phyloP scores from a whole-genome alignment of 192 early-diverging fungal genomes.

The Phlyctochytrium arcticum region DNA sequence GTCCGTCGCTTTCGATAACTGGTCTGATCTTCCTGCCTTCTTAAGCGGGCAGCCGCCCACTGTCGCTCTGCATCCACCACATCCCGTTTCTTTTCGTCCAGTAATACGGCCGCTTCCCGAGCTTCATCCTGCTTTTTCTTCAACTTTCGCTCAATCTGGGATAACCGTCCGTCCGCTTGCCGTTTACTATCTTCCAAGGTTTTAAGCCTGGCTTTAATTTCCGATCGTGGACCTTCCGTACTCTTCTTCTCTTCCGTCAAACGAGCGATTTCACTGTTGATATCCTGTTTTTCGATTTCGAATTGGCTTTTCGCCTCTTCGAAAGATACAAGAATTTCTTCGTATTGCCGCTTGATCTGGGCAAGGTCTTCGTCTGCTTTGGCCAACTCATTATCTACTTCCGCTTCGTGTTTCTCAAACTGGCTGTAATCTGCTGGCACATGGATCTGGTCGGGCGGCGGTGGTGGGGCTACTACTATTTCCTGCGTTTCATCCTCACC shows the following conservation, averaged over 20 bases:
- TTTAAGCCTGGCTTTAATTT: slow-evolving; percentile 20
- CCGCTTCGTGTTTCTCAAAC: too few species aligned
- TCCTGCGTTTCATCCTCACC: too few species aligned
- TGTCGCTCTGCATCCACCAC: too few species aligned
- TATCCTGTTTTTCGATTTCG: slow-evolving; percentile 9
- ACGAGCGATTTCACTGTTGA: slow-evolving; percentile 12
- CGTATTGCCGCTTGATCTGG: background rate
- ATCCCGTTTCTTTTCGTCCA: too few species aligned
- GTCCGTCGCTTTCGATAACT: too few species aligned
- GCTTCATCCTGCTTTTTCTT: too few species aligned
- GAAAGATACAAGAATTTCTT: background rate
- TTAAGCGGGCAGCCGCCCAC: too few species aligned
- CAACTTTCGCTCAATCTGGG: background rate
- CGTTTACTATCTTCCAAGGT: slow-evolving; percentile 20
- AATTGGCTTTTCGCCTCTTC: slow-evolving; percentile 16
- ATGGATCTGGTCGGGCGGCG: too few species aligned
- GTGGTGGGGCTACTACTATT: too few species aligned
- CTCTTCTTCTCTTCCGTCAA: slow-evolving; percentile 13
- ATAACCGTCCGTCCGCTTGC: background rate
- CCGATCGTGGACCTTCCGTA: slow-evolving; percentile 6
- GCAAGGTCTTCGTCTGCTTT: slow-evolving; percentile 6
- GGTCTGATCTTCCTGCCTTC: too few species aligned
- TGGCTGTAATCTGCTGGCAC: too few species aligned
- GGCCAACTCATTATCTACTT: background rate
- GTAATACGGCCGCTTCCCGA: too few species aligned